These are phyloP conservation scores for Geotrichum klebahnii DNA, from an alignment of 1,139 yeast species.

Conservation along the genomic window DNA sequence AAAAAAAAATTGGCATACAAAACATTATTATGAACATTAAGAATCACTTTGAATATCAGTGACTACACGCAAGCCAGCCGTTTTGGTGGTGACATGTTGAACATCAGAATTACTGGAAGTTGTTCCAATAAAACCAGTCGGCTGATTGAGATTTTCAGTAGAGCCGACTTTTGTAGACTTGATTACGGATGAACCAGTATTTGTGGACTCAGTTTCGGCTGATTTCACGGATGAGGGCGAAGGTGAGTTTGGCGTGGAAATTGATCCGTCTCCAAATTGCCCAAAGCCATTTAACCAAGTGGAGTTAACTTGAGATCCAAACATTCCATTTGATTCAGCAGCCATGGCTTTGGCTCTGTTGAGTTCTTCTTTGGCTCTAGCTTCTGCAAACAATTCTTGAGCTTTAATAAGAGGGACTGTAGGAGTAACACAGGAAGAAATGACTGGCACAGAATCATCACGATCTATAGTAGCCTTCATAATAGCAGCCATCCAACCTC, in stretches of 20 bases:
- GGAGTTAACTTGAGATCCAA: constrained; percentile 6
- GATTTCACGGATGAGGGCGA: constrained; percentile 28
- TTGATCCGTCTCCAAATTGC: constrained; percentile 14
- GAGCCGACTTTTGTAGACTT: not conserved
- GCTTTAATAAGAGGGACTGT: constrained; percentile 85
- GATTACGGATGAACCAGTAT: constrained; percentile 21
- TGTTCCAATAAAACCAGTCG: not conserved
- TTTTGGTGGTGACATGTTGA: constrained; percentile 30
- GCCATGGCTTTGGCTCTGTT: constrained; percentile 33
- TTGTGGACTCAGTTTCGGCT: constrained; percentile 31
- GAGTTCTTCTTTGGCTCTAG: constrained; percentile 39
- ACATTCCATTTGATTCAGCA: constrained; percentile 21
- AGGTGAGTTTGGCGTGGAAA: constrained; percentile 28
- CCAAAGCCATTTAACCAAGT: constrained; percentile 19
- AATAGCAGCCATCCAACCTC: constrained; percentile 90
- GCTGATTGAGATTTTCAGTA: constrained; percentile 1
- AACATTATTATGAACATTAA: constrained; percentile 2
- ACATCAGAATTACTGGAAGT: constrained; percentile 21
- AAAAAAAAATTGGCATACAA: constrained; percentile 14
- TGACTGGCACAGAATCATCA: constrained; percentile 90
- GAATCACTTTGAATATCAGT: constrained; percentile 28
- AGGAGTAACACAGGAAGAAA: constrained; percentile 92
- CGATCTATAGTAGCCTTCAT: constrained; percentile 95
- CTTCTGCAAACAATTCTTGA: constrained; percentile 76
- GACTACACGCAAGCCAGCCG: constrained; percentile 31